Evolutionary conservation across 768 basidiomycete species (phyloP), one percentile per base, ranked within the genome.

Genomic region (Dioszegia aurantiaca): DNA sequence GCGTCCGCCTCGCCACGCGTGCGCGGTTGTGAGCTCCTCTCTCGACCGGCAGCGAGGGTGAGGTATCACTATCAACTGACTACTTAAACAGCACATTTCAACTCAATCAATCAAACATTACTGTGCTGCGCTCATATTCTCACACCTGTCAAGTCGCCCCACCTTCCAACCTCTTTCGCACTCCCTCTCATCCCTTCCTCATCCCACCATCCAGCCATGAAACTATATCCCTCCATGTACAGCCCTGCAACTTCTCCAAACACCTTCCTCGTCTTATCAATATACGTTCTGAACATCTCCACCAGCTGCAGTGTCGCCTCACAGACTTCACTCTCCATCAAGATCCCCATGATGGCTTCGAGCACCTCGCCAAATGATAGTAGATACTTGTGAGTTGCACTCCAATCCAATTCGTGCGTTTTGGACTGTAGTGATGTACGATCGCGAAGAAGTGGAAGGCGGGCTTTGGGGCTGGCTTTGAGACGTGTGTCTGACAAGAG

Each of bases 261-360:
- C 23, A 72, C 64, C 49, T 72, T 72, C 47, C 65, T 69, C 42
- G 60, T 62, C 59, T 72, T 72, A 10, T 58, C 47, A 17, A 72
- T 56, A 57, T 69, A 69, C 14, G 60, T 54, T 43, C 56, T 60
- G 5, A 71, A n/a, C 39, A 40, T 43, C 39, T 56, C 63, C 12
- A 60, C 31, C 58, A 69, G 24, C 17, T 59, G 58, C 21, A 56
- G 40, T 16, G 60, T 41, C 30, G 41, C 53, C 37, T 61, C 55
- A 16, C 26, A 16, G 0, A 67, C 53, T 19, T 56, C 31, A 16
- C 41, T 56, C 4, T 37, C 27, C 24, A 46, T 39, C 3, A 67
- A 17, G 26, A 30, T 57, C 3, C 61, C 62, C 31, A 68, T 27
- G 8, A 68, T n/a, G 4, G 21, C 33, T 41, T 63, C 55, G 2